phyloP scores from a whole-genome alignment of 108 stramenopile genomes.

The Licmophora abbreviata region DNA sequence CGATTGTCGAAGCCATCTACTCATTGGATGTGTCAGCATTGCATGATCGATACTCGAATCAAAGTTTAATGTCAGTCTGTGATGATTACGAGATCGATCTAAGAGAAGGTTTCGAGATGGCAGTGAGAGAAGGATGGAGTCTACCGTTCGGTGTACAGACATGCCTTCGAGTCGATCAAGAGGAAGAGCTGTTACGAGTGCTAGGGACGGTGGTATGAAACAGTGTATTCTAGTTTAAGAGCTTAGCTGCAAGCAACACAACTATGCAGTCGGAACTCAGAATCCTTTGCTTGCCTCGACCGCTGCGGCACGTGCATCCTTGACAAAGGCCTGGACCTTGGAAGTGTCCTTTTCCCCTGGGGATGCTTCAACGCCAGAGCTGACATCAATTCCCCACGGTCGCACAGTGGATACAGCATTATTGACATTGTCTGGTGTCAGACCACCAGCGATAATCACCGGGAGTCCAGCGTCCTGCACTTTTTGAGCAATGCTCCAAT shows the following conservation, averaged over 20 bases:
- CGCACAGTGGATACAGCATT: slow-evolving; percentile 61
- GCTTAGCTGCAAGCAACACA: background rate
- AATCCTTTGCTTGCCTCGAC: slow-evolving; percentile 78
- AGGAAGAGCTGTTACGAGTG: slow-evolving; percentile 59
- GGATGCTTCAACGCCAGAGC: slow-evolving; percentile 84
- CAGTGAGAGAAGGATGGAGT: slow-evolving; percentile 74
- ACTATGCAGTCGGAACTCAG: slow-evolving; percentile 19
- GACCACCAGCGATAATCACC: slow-evolving; percentile 96
- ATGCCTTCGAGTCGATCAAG: slow-evolving; percentile 69
- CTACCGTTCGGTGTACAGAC: slow-evolving; percentile 84
- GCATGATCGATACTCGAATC: slow-evolving; percentile 70
- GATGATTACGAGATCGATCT: slow-evolving; percentile 66
- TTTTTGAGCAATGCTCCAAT: slow-evolving; percentile 83
- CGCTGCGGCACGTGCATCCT: slow-evolving; percentile 59
- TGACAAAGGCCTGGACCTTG: slow-evolving; percentile 73
- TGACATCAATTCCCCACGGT: slow-evolving; percentile 93
- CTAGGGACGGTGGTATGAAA: too few relatives aligned
- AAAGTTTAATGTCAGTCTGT: slow-evolving; percentile 52
- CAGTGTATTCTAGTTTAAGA: background rate
- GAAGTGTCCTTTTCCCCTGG: slow-evolving; percentile 86
- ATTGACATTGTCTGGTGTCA: slow-evolving; percentile 79
- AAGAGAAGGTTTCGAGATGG: slow-evolving; percentile 68
- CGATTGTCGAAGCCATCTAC: slow-evolving; percentile 77
- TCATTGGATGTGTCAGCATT: slow-evolving; percentile 64
- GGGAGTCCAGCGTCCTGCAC: slow-evolving; percentile 83